Base-by-base conservation (phyloP, 495 filamentous ascomycete species). In the Lasiosphaeriaceae sp. region DNA sequence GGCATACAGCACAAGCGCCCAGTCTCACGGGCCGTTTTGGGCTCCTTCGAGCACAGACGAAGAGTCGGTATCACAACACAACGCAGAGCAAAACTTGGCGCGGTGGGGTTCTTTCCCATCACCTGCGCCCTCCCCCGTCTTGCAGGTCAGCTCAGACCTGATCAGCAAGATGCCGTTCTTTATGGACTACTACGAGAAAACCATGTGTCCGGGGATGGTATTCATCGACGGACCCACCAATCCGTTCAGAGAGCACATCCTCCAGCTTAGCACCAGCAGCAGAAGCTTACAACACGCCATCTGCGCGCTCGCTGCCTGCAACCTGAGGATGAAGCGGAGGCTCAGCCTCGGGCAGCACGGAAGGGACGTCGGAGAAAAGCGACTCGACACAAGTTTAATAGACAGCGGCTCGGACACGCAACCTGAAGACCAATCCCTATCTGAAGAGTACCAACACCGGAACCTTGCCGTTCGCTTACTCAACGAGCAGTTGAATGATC, bases 271-370 rank as follows among this genome's bases (percentile, higher is more conserved):
- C 17, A 78, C 86, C 47, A 77, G 82, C 26, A 96, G 89, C 69
- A 83, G 86, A 63, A 91, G 90, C 59, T 72, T 97, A 20, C 90
- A 93, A 65, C 90, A 96, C 69, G 92, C 93, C 16, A 90, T 97
- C 66, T 94, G 92, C 58, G 92, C 93, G 6, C 78, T 97, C 16
- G 82, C 92, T 1, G 86, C 88, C 2, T 96, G 91, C 71, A 96
- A 97, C 66, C 74, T 96, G 44, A 72, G 80, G 56, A 82, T 82
- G 78, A 82, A 82, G 72, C 63, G 79, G 56, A 78, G 71, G 57
- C 73, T 82, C 49, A 82, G 78, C 50, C 73, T 80, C 9, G 77
- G 78, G 26, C 78, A 80, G 62, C 74, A 77, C 56, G 66, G 68
- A 24, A 68, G 71, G 47, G 74, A 76, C 47, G 50, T 64, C 20